Evolutionary conservation across 1,139 yeast species (phyloP).

Genomic region (Magnusiomyces paraingens): DNA sequence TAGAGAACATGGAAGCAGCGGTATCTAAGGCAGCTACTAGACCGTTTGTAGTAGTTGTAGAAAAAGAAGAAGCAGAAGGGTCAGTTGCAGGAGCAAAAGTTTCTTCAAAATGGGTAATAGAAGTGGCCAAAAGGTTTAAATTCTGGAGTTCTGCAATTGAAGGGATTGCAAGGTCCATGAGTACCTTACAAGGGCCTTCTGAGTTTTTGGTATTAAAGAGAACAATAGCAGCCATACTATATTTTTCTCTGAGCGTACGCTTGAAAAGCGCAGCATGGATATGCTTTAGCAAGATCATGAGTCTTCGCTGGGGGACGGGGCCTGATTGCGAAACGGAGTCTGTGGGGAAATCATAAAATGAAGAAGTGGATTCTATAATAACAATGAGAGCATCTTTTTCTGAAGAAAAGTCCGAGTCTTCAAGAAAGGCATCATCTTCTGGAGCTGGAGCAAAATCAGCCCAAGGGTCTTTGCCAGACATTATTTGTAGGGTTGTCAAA

Average conservation of each 20-base stretch:
- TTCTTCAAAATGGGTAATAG: neutral
- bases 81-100: neutral
- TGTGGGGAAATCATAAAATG: neutral
- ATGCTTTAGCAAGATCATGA: neutral
- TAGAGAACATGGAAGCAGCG: neutral
- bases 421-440: too few relatives aligned
- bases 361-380: neutral
- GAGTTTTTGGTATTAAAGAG: neutral
- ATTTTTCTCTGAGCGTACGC: neutral
- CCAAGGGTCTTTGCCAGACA: too few relatives aligned
- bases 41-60: too few relatives aligned
- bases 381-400: constrained; percentile 4
- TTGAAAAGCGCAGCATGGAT: neutral
- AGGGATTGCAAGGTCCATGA: constrained; percentile 1
- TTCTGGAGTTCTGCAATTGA: neutral
- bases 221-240: neutral
- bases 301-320: neutral
- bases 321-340: neutral
- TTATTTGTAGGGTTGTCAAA: too few relatives aligned
- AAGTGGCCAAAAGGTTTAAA: neutral
- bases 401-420: too few relatives aligned
- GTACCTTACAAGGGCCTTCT: neutral
- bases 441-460: too few relatives aligned
- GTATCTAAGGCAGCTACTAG: neutral
- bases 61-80: neutral